Evolutionary conservation across 345 rosid species (phyloP).

Genomic region (Lepidium africanum): DNA sequence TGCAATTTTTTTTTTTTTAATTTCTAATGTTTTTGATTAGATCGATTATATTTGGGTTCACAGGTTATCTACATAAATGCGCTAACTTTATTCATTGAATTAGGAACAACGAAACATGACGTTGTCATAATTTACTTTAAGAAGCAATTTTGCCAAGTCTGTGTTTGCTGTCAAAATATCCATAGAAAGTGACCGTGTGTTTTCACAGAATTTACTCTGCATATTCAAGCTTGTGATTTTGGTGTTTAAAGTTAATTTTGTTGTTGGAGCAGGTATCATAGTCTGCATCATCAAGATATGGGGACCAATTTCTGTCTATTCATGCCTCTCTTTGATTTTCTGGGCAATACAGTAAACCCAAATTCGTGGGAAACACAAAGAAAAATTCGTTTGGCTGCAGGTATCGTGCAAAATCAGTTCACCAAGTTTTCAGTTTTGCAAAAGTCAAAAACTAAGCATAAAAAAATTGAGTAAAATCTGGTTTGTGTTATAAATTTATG

Average conservation of each 20-base stretch:
- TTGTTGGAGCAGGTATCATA: slow-evolving; percentile 60
- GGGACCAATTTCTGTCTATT: slow-evolving; percentile 87
- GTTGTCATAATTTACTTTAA: slow-evolving; percentile 1
- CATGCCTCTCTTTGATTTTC: slow-evolving; percentile 85
- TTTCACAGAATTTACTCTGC: neutral
- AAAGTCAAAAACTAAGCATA: neutral
- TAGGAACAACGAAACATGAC: slow-evolving; percentile 13
- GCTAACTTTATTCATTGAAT: slow-evolving; percentile 12
- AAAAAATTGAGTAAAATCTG: neutral
- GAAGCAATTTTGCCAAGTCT: neutral
- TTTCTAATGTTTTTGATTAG: neutral
- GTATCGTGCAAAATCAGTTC: slow-evolving; percentile 19
- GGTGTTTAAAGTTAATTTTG: neutral
- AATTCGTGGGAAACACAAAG: slow-evolving; percentile 72
- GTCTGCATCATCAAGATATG: slow-evolving; percentile 71
- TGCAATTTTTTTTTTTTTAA: neutral
- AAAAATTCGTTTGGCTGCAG: slow-evolving; percentile 39
- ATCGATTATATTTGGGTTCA: neutral
- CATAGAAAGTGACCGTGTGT: neutral
- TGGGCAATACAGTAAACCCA: slow-evolving; percentile 61
- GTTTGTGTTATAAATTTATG: neutral
- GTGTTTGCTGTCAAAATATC: neutral
- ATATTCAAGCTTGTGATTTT: neutral
- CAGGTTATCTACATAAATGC: neutral
- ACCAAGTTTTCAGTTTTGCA: neutral